A percentile compares a stretch with the other conserved stretches of the same genome.
These are phyloP conservation scores for Endocarpon pusillum DNA, from an alignment of 495 filamentous ascomycete genomes.

Conservation along the genomic window DNA sequence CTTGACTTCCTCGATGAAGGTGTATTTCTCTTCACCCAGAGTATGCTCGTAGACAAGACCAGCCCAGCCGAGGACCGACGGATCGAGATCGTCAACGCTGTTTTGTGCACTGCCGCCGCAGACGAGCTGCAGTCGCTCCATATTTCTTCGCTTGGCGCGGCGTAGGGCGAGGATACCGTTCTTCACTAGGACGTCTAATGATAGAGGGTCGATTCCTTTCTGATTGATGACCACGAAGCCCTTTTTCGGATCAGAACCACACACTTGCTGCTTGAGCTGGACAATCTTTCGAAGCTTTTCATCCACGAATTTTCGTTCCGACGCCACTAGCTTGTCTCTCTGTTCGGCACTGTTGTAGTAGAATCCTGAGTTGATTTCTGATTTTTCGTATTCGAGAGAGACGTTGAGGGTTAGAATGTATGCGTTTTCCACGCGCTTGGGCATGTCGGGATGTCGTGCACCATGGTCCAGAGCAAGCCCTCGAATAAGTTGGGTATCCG, in stretches of 20 bases:
- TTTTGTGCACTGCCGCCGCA: constrained; percentile 86
- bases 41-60: constrained; percentile 94
- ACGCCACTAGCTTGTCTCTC: constrained; percentile 92
- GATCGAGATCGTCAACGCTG: constrained; percentile 81
- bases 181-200: constrained; percentile 88
- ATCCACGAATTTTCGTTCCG: constrained; percentile 88
- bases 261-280: constrained; percentile 94
- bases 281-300: constrained; percentile 96
- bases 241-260: constrained; percentile 86
- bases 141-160: constrained; percentile 91
- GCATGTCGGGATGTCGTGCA: constrained; percentile 95
- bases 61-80: constrained; percentile 88
- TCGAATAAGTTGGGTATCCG: constrained; percentile 88
- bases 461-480: constrained; percentile 91
- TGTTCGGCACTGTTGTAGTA: constrained; percentile 97
- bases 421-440: constrained; percentile 86
- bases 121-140: constrained; percentile 91
- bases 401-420: constrained; percentile 92
- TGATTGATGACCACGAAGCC: constrained; percentile 97
- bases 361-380: constrained; percentile 97
- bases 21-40: constrained; percentile 96
- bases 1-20: constrained; percentile 96
- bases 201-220: constrained; percentile 95
- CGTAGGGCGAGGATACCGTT: constrained; percentile 91
- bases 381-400: constrained; percentile 96